These are phyloP conservation scores for Sporisorium iseilematis-ciliati DNA, from an alignment of 1,284 basidiomycete species.

Conservation along the genomic window DNA sequence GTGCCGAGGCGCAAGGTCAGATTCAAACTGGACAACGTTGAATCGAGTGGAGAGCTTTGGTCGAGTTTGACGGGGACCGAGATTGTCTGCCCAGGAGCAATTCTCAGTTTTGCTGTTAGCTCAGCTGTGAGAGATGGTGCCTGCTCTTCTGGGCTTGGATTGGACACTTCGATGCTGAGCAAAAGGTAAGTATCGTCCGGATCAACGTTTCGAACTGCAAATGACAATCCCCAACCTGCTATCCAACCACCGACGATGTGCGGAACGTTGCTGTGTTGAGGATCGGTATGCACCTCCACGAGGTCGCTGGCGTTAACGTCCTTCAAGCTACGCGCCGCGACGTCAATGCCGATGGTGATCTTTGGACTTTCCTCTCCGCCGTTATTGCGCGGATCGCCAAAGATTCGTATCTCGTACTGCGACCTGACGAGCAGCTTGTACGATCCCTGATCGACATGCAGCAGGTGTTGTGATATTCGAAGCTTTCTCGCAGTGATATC, in stretches of 20 bases:
- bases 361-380: constrained; percentile 24
- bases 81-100: constrained; percentile 17
- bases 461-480: constrained; percentile 34
- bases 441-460: constrained; percentile 28
- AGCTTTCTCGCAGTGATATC: neutral
- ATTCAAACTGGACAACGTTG: neutral
- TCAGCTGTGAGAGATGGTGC: constrained; percentile 1
- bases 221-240: constrained; percentile 38
- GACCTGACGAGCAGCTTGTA: constrained; percentile 42
- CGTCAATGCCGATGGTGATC: constrained; percentile 39
- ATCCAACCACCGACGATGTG: constrained; percentile 50
- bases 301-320: neutral
- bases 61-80: constrained; percentile 15
- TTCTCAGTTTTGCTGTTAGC: neutral
- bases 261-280: constrained; percentile 39
- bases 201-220: constrained; percentile 34
- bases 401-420: constrained; percentile 54
- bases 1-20: constrained; percentile 2
- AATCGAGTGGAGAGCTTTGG: constrained; percentile 4
- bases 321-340: constrained; percentile 14
- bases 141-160: too few relatives aligned
- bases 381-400: constrained; percentile 41
- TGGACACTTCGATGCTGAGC: neutral
- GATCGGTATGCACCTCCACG: constrained; percentile 22
- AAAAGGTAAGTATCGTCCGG: constrained; percentile 1